Percentiles rank a stretch among this genome's conserved stretches.
These are phyloP conservation scores for Myriosclerotinia scirpicola DNA, from an alignment of 2,329 filamentous ascomycete genomes.

Conservation along the genomic window DNA sequence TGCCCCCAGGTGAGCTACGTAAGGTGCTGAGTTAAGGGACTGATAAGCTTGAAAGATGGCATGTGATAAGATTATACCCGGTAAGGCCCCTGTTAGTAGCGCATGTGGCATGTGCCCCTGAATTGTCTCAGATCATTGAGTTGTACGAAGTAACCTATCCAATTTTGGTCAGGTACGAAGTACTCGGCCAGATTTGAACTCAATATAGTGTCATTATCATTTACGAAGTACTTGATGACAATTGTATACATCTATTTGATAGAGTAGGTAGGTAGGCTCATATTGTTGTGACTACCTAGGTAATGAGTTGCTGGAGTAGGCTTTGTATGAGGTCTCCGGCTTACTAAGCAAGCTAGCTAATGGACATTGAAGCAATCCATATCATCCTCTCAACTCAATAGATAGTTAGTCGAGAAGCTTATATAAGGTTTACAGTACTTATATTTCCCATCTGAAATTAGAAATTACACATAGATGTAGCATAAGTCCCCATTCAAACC, in stretches of 20 bases:
- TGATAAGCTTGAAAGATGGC: slow-evolving; percentile 2
- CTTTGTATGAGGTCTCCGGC: too few relatives aligned
- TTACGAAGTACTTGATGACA: too few relatives aligned
- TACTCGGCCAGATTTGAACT: slow-evolving; percentile 11
- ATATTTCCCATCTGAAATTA: slow-evolving; percentile 25
- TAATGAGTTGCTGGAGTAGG: too few relatives aligned
- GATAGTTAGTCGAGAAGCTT: background rate
- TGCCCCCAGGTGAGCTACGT: slow-evolving; percentile 1
- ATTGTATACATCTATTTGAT: too few relatives aligned
- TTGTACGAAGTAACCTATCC: too few relatives aligned
- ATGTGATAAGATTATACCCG: slow-evolving; percentile 16
- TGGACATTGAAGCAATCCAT: too few relatives aligned
- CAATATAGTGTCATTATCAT: too few relatives aligned
- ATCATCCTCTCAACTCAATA: background rate
- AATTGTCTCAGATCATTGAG: slow-evolving; percentile 16
- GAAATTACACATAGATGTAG: slow-evolving; percentile 45
- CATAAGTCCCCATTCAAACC: slow-evolving; percentile 43
- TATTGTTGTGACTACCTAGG: too few relatives aligned
- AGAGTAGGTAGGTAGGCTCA: too few relatives aligned
- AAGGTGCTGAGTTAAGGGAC: slow-evolving; percentile 11
- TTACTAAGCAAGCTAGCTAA: too few relatives aligned
- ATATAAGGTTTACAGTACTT: background rate
- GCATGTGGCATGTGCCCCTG: slow-evolving; percentile 23
- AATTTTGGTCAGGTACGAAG: too few relatives aligned
- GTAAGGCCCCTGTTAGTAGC: background rate